Conservation (phyloP, 306 rosid genomes). For the Cicer arietinum region DNA sequence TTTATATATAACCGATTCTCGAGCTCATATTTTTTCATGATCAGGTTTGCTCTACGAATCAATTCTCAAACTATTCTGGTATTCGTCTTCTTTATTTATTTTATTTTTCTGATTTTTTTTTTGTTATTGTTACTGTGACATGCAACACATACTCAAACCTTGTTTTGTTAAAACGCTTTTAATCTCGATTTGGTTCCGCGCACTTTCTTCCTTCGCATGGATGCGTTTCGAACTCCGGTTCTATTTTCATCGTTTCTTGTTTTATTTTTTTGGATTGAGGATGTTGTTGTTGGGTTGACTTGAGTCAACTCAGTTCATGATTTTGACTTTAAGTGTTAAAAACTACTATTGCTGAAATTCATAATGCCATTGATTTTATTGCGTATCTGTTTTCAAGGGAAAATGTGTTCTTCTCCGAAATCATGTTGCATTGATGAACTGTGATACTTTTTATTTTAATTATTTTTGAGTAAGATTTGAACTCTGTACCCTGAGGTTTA, state of each 20-base stretch:
- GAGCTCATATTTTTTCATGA: not conserved
- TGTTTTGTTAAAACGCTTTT: not conserved
- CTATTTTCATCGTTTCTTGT: slow-evolving; percentile 12
- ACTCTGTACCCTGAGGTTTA: no score
- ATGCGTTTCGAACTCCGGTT: slow-evolving; percentile 25
- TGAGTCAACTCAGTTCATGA: not conserved
- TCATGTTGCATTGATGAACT: not conserved
- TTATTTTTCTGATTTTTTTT: not conserved
- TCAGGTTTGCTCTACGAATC: slow-evolving; percentile 23
- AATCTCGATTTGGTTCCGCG: slow-evolving; percentile 3
- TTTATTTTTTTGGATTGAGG: not conserved
- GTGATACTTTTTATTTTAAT: not conserved
- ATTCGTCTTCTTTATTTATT: not conserved
- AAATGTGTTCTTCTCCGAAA: not conserved
- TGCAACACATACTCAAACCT: not conserved
- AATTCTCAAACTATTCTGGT: not conserved
- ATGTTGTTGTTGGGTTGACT: slow-evolving; percentile 44
- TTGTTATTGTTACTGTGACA: not conserved
- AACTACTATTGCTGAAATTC: not conserved
- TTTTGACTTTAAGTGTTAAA: slow-evolving; percentile 1
- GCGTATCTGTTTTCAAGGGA: not conserved
- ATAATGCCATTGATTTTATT: not conserved
- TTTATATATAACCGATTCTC: not conserved
- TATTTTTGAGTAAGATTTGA: no score
- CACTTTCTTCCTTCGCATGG: not conserved